Evolutionary conservation across 129 eudicot species (phyloP), one percentile per base, ranked within the genome.

Genomic region (Solidago caesia): DNA sequence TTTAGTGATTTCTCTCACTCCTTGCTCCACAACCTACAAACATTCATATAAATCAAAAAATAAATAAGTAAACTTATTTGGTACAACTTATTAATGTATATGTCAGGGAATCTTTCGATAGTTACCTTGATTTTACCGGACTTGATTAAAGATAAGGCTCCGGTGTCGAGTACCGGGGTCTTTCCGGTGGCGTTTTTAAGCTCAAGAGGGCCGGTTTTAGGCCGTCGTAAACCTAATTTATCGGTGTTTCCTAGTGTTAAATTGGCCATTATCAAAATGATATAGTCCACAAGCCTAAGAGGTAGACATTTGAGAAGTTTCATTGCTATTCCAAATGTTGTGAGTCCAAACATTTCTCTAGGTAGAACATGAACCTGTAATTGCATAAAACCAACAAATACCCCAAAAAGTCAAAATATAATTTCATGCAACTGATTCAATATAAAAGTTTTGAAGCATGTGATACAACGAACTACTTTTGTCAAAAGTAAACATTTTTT

Each of bases 201-300:
- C 82, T 89, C 92, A 8, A 92, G 67, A 1, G 97, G 97, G 14
- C 97, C 97, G 39, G 97, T 87, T 87, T 92, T 92, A 2, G 97
- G 97, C 27, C 97, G 44, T 6, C 77, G 77, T 14, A 92, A 80
- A 13, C 97, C 97, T n/a, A 89, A 64, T 13, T 72, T 83, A 33
- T 83, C 92, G 9, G 96, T 92, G 77, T 72, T 85, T 46, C 97
- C 97, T 1, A 89, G 78, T 21, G 85, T 87, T 27, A 87, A 55
- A 47, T 74, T 83, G 44, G 96, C 87, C 77, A 84, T 80, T 6
- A 92, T 58, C 51, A 92, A 78, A 33, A 92, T 87, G 46, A 92
- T 65, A 48, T 72, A 83, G 88, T 89, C 97, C 55, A 92, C 97
- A 44, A 89, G 21, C 74, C 83, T 82, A 69, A 92, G 81, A 27